Evolutionary conservation across 2,329 filamentous ascomycete species (phyloP), one percentile per base, ranked within the genome.

Genomic region (Paecilomyces formosus): DNA sequence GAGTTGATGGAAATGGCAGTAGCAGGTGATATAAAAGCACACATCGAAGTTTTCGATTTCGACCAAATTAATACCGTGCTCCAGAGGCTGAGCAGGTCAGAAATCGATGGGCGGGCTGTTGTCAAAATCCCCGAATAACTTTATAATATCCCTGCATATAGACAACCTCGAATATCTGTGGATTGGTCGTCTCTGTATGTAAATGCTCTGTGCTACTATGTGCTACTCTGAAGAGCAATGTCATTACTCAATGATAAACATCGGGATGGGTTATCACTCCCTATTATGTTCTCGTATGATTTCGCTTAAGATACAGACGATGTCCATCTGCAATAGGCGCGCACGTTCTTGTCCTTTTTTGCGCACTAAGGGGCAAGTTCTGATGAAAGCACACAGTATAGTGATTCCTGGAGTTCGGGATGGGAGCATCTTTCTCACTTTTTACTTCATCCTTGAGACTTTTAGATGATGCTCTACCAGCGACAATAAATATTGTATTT

Each of bases 1-100:
- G 78, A 79, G 55, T 63, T 80, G 13, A 65, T 79, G 39, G 70
- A 75, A 50, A 70, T 78, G 64, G 76, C 76, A 3, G 64, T 78
- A 9, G 65, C 73, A 26, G 76, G 75, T 3, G 77, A 78, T 51
- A 76, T 75, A 9, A 65, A 65, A 35, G 70, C 72, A 11, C 68
- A 73, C 62, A 64, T 74, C 56, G 65, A 75, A n/a, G 68, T 74
- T 2, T 74, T 70, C 57, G 66, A 66, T 0, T 68, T 77, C 15
- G 64, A 68, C 22, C 62, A 71, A 35, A 72, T 74, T 55, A 63
- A 72, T 53, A 64, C 71, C 33, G 68, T 74, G 26, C 58, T 76
- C 65, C 65, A 70, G 55, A 68, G 66, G 28, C 63, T 76, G 45
- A 69, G 68, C 55, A 68, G 65, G 56, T 71, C 72, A 7, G 72